These are phyloP conservation scores for Colletotrichum aenigma DNA, from an alignment of 2,329 filamentous ascomycete species.

Conservation along the genomic window DNA sequence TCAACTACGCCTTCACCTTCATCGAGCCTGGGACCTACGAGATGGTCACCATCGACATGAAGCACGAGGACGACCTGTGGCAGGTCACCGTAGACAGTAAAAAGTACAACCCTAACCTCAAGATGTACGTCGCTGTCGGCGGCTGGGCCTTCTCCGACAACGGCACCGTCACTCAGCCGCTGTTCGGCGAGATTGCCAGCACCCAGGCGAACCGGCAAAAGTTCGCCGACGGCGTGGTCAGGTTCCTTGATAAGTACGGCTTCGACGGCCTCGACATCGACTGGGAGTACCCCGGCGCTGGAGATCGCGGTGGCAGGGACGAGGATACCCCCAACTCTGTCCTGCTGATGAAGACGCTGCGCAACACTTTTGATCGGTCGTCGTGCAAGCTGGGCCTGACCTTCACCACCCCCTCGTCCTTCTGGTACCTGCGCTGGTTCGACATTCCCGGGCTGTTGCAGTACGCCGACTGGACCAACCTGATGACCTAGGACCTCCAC, in stretches of 20 bases:
- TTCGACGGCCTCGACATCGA: conserved; percentile 32
- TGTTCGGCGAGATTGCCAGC: conserved; percentile 35
- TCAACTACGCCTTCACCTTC: conserved; percentile 4
- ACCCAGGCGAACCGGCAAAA: conserved; percentile 20
- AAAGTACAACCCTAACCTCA: not conserved
- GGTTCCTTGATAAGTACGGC: conserved; percentile 22
- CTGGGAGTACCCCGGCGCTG: conserved; percentile 31
- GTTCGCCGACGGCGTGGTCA: conserved; percentile 23
- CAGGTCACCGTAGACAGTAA: not conserved
- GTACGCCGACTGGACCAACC: conserved; percentile 43
- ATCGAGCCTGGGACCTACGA: conserved; percentile 23
- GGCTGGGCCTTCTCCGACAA: conserved; percentile 12
- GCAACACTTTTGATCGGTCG: not conserved
- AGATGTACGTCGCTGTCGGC: conserved; percentile 2
- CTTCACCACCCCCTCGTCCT: conserved; percentile 28
- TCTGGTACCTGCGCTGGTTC: conserved; percentile 33
- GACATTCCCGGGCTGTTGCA: conserved; percentile 23
- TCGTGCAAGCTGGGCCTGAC: conserved; percentile 27
- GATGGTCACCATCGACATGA: conserved; percentile 6
- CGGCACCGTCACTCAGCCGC: not conserved
- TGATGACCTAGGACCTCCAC: conserved; percentile 23
- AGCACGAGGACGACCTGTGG: not conserved
- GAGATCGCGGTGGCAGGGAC: conserved; percentile 37
- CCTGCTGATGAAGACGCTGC: conserved; percentile 19
- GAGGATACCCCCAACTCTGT: conserved; percentile 39